These are phyloP conservation scores for Keqinozyma sinolaborantium DNA, from an alignment of 1,139 yeast species.

Conservation along the genomic window DNA sequence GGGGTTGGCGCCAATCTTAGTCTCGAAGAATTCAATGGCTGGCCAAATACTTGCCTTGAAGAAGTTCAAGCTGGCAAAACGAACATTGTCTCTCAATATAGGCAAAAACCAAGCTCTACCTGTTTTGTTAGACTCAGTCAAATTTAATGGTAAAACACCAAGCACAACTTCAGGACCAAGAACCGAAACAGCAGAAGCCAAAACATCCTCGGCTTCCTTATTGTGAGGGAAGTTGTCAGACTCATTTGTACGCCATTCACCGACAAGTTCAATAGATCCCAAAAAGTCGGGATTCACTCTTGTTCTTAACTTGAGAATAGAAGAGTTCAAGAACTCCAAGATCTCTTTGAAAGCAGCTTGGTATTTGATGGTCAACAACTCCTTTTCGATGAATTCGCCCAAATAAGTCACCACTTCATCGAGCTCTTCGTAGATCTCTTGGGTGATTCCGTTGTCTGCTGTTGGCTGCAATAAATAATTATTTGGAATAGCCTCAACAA, in stretches of 20 bases:
- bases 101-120: slow-evolving; percentile 97
- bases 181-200: slow-evolving; percentile 72
- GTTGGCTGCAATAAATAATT: slow-evolving; percentile 52
- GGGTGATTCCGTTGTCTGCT: slow-evolving; percentile 29
- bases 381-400: slow-evolving; percentile 49
- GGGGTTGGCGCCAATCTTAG: slow-evolving; percentile 41
- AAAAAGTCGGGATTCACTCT: slow-evolving; percentile 74
- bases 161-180: slow-evolving; percentile 87
- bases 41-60: slow-evolving; percentile 69
- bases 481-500: slow-evolving; percentile 63
- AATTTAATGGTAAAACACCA: slow-evolving; percentile 71
- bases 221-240: slow-evolving; percentile 67
- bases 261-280: slow-evolving; percentile 66
- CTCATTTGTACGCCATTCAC: slow-evolving; percentile 82
- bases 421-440: slow-evolving; percentile 49
- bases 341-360: slow-evolving; percentile 76
- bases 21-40: slow-evolving; percentile 54
- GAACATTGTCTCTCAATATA: slow-evolving; percentile 81
- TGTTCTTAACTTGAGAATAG: slow-evolving; percentile 60
- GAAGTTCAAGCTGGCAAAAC: slow-evolving; percentile 63
- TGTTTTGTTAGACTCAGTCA: slow-evolving; percentile 42
- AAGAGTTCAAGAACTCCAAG: slow-evolving; percentile 63
- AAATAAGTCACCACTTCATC: slow-evolving; percentile 51
- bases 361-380: slow-evolving; percentile 68
- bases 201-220: slow-evolving; percentile 74